Evolutionary conservation across 1,284 basidiomycete species (phyloP), one percentile per base, ranked within the genome.

Genomic region (Bjerkandera adusta): DNA sequence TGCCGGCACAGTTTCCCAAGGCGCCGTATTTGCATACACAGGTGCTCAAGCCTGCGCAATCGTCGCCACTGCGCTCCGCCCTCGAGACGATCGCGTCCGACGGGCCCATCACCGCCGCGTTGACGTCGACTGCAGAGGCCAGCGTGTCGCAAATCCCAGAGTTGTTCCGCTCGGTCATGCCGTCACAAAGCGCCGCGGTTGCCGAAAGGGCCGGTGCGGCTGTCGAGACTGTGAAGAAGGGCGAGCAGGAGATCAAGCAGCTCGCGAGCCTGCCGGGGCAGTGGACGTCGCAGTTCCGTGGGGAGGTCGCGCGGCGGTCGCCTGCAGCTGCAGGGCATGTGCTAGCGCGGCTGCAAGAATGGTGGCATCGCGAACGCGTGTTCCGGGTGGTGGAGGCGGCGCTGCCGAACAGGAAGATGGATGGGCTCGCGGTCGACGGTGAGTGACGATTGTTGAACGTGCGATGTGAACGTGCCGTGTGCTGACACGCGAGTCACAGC

Each of bases 381-480:
- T 72, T 77, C 38, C 76, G 71, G 56, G 60, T 67, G 0, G 78
- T 73, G 11, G 78, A 81, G 61, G 72, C 67, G 40, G 72, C 67
- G 53, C 60, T 88, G 51, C 80, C 81, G 12, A 73, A 78, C 46
- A 56, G 75, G 45, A 79, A 82, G 55, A 53, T 86, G 36, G 83
- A 85, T 58, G 72, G 75, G 2, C 68, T 80, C 21, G 64, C 77
- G 4, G 61, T 85, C 30, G 72, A 81, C 61, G 77, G 85, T 87
- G 49, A 7, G 73, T 62, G 8, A 20, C 11, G n/a, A 26, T 49
- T 26, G 33, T 34, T 21, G 25, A 22, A 18, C 40, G 13, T 36
- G 27, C 12, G 22, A 26, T 16, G 3, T 20, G 16, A 25, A 25
- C 25, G 26, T 20, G 41, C 38, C 26, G 29, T 26, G 27, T 36